phyloP scores from a whole-genome alignment of 2,329 filamentous ascomycete genomes.

The Cyanodermella asteris region DNA sequence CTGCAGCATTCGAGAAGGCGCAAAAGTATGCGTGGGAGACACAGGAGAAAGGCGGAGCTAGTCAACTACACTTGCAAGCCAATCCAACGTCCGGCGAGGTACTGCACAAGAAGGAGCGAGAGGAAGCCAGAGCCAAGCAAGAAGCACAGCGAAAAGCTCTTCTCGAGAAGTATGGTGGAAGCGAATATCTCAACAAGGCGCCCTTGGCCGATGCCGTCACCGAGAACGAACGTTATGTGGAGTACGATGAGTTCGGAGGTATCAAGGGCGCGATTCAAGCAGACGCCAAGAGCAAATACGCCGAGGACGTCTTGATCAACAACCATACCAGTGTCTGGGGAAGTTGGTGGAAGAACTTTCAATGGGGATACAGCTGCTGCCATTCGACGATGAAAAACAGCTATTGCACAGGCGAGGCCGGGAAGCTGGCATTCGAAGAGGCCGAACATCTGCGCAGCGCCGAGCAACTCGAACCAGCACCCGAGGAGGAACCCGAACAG shows the following conservation, averaged over 20 bases:
- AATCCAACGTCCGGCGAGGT: conserved; percentile 89
- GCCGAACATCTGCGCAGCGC: conserved; percentile 39
- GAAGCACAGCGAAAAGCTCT: conserved; percentile 47
- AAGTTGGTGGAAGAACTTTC: conserved; percentile 90
- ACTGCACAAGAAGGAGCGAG: conserved; percentile 54
- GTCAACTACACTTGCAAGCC: conserved; percentile 74
- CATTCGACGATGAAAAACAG: conserved; percentile 88
- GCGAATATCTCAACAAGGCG: conserved; percentile 37
- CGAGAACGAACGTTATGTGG: conserved; percentile 71
- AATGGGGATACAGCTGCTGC: conserved; percentile 93
- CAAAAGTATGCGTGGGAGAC: conserved; percentile 88
- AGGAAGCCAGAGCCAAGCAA: conserved; percentile 49
- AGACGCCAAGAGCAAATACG: conserved; percentile 69
- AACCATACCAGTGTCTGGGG: conserved; percentile 91
- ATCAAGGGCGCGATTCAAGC: conserved; percentile 72
- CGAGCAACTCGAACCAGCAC: conserved; percentile 17
- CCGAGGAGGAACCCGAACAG: conserved; percentile 9
- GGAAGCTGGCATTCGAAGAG: conserved; percentile 59
- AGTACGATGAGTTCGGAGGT: conserved; percentile 77
- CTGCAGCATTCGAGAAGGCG: conserved; percentile 74
- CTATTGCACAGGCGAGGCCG: conserved; percentile 86
- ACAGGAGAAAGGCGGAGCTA: conserved; percentile 60
- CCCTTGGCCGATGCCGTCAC: conserved; percentile 46
- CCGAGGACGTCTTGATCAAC: conserved; percentile 68
- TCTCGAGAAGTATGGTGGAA: conserved; percentile 61